These are phyloP conservation scores for Ilyonectria sp. DNA, from an alignment of 2,329 filamentous ascomycete species.

Conservation along the genomic window DNA sequence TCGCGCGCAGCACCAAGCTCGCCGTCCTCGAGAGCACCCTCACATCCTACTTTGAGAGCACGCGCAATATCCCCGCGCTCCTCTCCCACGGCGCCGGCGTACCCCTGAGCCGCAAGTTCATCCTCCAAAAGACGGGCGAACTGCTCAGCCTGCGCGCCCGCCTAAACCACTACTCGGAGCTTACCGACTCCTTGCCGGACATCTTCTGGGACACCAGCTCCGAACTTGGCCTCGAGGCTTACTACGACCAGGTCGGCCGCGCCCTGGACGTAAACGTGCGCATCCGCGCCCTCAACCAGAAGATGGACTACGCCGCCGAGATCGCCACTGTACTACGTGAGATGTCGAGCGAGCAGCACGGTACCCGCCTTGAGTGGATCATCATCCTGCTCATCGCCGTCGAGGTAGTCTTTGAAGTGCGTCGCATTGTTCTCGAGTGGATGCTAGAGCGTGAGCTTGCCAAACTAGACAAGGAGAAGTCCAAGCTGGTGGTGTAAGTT, in stretches of 20 bases:
- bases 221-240: conserved; percentile 91
- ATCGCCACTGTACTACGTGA: conserved; percentile 92
- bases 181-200: conserved; percentile 95
- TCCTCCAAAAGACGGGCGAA: conserved; percentile 94
- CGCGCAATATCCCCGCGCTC: conserved; percentile 83
- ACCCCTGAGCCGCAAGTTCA: conserved; percentile 75
- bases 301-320: conserved; percentile 98
- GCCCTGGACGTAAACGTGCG: conserved; percentile 92
- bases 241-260: conserved; percentile 93
- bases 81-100: conserved; percentile 74
- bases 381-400: conserved; percentile 95
- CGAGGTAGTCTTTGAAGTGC: conserved; percentile 90
- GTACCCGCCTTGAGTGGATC: conserved; percentile 91
- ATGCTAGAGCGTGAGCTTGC: conserved; percentile 54
- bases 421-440: conserved; percentile 79
- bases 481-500: conserved; percentile 14
- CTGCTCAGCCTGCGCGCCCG: conserved; percentile 90
- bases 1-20: conserved; percentile 93
- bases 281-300: conserved; percentile 93
- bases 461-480: conserved; percentile 20
- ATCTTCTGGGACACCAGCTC: conserved; percentile 96
- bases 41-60: conserved; percentile 88
- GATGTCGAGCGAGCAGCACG: conserved; percentile 91
- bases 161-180: conserved; percentile 95
- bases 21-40: conserved; percentile 90